Percentiles rank a stretch among this genome's conserved stretches.
Conservation (phyloP, 805 yeast species). For the Ogataea neopini region DNA sequence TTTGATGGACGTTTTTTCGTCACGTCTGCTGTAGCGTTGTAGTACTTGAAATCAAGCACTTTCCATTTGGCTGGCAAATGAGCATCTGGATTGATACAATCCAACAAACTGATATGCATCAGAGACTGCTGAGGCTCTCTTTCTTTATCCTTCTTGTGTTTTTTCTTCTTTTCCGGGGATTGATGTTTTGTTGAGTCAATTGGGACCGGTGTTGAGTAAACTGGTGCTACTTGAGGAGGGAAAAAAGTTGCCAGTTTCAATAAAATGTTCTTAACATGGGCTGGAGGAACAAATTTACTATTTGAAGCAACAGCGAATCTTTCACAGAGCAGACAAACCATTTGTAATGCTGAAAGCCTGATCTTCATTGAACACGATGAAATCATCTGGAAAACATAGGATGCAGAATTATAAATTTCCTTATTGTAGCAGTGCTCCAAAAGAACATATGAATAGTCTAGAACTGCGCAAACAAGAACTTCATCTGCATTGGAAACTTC, state of each 20-base stretch:
- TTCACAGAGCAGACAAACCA: constrained; percentile 56
- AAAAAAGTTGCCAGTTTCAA: constrained; percentile 49
- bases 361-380: constrained; percentile 61
- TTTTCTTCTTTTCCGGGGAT: constrained; percentile 30
- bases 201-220: constrained; percentile 18
- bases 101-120: constrained; percentile 29
- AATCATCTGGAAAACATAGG: constrained; percentile 57
- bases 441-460: constrained; percentile 61
- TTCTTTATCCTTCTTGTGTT: constrained; percentile 14
- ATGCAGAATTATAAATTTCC: constrained; percentile 65
- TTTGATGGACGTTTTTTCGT: constrained; percentile 1
- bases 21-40: constrained; percentile 29
- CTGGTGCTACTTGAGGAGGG: constrained; percentile 39
- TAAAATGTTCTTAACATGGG: constrained; percentile 45
- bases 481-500: constrained; percentile 50
- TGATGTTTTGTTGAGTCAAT: constrained; percentile 15
- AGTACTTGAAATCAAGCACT: constrained; percentile 54
- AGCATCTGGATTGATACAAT: constrained; percentile 33
- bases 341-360: constrained; percentile 56
- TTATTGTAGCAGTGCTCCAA: constrained; percentile 71
- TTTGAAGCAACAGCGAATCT: constrained; percentile 51
- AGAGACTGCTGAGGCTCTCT: constrained; percentile 17
- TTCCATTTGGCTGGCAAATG: constrained; percentile 59
- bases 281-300: constrained; percentile 45
- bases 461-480: constrained; percentile 47